phyloP scores from a whole-genome alignment of 1,284 basidiomycete genomes.

The Cutaneotrichosporon sp. region DNA sequence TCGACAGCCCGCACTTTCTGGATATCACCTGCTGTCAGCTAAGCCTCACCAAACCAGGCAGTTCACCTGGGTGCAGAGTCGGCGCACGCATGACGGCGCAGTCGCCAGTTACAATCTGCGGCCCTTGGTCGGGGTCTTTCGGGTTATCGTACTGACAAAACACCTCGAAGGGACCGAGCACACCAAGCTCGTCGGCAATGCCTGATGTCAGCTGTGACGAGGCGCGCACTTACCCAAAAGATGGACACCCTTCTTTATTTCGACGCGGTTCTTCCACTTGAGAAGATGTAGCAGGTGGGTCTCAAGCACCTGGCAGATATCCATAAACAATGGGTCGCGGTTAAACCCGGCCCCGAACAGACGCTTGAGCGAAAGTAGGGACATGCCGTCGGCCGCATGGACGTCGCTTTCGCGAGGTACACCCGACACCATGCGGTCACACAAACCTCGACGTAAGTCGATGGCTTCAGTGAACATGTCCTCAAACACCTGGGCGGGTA shows the following conservation, averaged over 20 bases:
- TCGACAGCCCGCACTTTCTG: conserved; percentile 24
- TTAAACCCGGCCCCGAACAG: conserved; percentile 23
- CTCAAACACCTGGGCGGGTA: conserved; percentile 14
- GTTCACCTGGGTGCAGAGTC: conserved; percentile 18
- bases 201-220: conserved; percentile 6
- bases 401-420: conserved; percentile 4
- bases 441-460: conserved; percentile 9
- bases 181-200: conserved; percentile 27
- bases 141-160: conserved; percentile 30
- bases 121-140: conserved; percentile 2
- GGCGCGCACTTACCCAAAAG: conserved; percentile 17
- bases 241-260: conserved; percentile 22
- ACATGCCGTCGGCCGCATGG: background rate
- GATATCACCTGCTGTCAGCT: conserved; percentile 20
- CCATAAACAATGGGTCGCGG: conserved; percentile 22
- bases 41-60: background rate
- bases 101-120: conserved; percentile 18
- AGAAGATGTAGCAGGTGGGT: conserved; percentile 20
- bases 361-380: conserved; percentile 21
- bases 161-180: conserved; percentile 25
- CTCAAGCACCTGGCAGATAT: conserved; percentile 20
- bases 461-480: conserved; percentile 16
- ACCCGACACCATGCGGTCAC: conserved; percentile 9
- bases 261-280: conserved; percentile 26
- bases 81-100: conserved; percentile 28